Evolutionary conservation across 208 protist genomes (phyloP), one percentile per base, ranked within the genome.

Genomic region (Crithidia sp.): DNA sequence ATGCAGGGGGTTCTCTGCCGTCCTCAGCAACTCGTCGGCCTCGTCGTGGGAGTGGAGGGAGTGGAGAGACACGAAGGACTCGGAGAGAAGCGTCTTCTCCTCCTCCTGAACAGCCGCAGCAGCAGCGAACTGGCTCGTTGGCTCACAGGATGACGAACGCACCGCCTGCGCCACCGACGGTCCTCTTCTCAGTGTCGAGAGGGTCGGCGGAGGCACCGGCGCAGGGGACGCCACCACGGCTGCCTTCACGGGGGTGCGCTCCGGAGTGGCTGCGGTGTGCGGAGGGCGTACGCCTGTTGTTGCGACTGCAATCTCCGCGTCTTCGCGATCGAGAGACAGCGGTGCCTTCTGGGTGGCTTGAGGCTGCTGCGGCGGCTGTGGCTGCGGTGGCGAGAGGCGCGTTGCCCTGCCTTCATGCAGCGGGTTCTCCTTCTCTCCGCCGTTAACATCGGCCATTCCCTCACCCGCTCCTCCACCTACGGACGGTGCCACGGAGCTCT

Each of bases 1-100:
- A 45, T 66, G 45, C 45, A 17, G 9, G 6, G 59, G 59, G 16
- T 64, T 36, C 16, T 52, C 41, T 5, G 59, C 59, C 9, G 59
- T 0, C 16, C 36, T 8, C 6, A 50, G 59, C 41, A 64, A 9
- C 59, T 16, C 45, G 16, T 66, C 45, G 2, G 39, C 45, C 16
- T 66, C 45, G 2, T 66, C 61, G 45, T 55, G 17, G n/a, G 61
- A 66, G 44, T 66, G 61, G 19, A 66, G 41, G 5, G 61, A 66
- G 45, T 54, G 45, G 45, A 66, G 6, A 12, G 61, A 66, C 9
- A 43, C 5, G 19, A 66, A 66, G 17, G 45, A 55, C 61, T 43
- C 44, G 19, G 61, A 66, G 10, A 66, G 12, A 0, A 43, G 19
- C 61, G 16, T n/a, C 17, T 43, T 37, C 36, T 61, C 56, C 4